Base-by-base conservation (phyloP, 192 early-diverging fungal genomes). In the Rhizophagus clarus region DNA sequence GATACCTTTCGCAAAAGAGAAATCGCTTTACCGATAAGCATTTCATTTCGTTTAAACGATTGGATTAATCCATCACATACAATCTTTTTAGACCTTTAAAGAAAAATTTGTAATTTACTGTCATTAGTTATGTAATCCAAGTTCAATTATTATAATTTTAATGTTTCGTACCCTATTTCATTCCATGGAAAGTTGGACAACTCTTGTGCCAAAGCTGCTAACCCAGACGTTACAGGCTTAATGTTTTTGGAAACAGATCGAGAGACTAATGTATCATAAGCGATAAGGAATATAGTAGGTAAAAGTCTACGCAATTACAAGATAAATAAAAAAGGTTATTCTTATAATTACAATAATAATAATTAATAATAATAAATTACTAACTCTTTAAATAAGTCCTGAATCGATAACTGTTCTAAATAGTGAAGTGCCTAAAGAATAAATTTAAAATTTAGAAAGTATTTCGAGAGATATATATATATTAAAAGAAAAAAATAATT, bases 231-330 rank as follows among this genome's bases (percentile, higher is more conserved):
- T 9, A 94, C 81, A 24, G 85, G 74, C 10, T 82, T 85, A 7
- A 91, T 81, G 72, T 82, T 79, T 26, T 74, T 72, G 11, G 84
- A 74, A 15, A 93, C 81, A 5, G 91, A 88, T 72, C 94, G 91
- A 10, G 87, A 85, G 4, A 85, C 81, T 22, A 97, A 85, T 1
- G 89, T 87, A 70, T 96, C 92, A 76, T 96, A 97, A 0, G 90
- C 88, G 47, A 95, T 86, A n/a, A 94, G 84, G 40, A 90, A 91
- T 64, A 95, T 80, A 11, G 91, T 91, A 17, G 95, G 95, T 29
- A 97, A 81, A 22, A 97, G 82, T 26, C 91, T 89, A 81, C 73
- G 74, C 11, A 67, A 74, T 51, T 28, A 14, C 10, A 47, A 28
- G 26, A 28, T 81, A 63, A 72, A 76, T n/a, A n/a, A 22, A 9